Conservation (phyloP, 768 basidiomycete genomes). For the Xerocomellus dryophilus region DNA sequence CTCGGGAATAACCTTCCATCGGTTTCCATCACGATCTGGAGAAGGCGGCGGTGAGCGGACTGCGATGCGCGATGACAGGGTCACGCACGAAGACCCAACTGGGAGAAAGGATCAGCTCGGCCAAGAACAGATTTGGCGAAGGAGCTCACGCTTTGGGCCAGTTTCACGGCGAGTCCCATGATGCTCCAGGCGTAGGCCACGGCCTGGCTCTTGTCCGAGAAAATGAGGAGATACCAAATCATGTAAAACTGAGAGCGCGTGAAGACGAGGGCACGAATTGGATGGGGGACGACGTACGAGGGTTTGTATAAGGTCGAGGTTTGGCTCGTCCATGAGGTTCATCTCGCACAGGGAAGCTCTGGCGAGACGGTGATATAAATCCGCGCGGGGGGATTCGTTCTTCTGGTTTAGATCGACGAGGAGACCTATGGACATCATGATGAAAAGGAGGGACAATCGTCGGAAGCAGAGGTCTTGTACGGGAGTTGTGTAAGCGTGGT, state of each 20-base stretch:
- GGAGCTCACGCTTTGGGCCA: conserved; percentile 64
- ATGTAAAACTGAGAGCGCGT: conserved; percentile 55
- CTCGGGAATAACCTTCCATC: conserved; percentile 65
- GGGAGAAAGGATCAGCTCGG: conserved; percentile 6
- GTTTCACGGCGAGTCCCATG: conserved; percentile 70
- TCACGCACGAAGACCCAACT: conserved; percentile 68
- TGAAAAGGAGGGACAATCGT: conserved; percentile 62
- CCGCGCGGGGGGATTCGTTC: conserved; percentile 54
- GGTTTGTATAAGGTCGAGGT: conserved; percentile 68
- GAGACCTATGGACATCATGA: conserved; percentile 71
- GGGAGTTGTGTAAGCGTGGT: conserved; percentile 62
- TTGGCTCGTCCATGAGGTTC: conserved; percentile 71
- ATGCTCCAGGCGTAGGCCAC: conserved; percentile 74
- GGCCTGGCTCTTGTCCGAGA: conserved; percentile 70
- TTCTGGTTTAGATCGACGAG: conserved; percentile 61
- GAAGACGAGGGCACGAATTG: conserved; percentile 28
- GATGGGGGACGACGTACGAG: conserved; percentile 41
- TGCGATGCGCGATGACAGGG: conserved; percentile 1
- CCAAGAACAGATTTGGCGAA: background rate
- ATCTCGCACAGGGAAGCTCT: conserved; percentile 69
- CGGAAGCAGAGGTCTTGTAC: conserved; percentile 62
- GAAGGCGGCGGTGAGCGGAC: conserved; percentile 26
- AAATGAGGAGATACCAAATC: conserved; percentile 73
- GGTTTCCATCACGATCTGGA: conserved; percentile 64
- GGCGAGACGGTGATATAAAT: conserved; percentile 64